Evolutionary conservation across 2,329 filamentous ascomycete species (phyloP), one percentile per base, ranked within the genome.

Genomic region (Arthrobotrys iridis): DNA sequence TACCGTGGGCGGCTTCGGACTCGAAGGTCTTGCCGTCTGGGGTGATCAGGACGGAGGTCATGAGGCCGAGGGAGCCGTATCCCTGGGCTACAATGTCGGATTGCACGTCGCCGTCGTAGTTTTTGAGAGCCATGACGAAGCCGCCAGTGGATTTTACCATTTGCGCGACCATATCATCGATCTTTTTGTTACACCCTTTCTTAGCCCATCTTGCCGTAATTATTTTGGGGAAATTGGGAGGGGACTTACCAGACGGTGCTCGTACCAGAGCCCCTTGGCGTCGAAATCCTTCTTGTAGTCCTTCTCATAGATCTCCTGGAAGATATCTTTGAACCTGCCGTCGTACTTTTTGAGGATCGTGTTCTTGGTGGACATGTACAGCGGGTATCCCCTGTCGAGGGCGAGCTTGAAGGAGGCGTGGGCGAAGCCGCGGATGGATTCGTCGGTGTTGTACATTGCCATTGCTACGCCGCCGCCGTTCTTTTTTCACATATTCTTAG

Each of bases 351-450:
- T 99, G 79, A 99, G 86, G 80, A 99, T 99, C 80, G 95, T 99
- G 88, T 98, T 98, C 91, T 99, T 99, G 84, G 95, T 99, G 88
- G 93, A 97, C 94, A 98, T 96, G 87, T 98, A 99, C 81, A 99
- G 87, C n/a, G 95, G 95, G 79, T 96, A 86, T 77, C 86, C 86
- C 88, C 97, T 95, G 83, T 88, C 86, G 48, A 98, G 85, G 33
- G 95, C 94, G 79, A 97, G 88, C 89, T 97, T 96, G 89, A 99
- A 98, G 79, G 90, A 93, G 77, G 95, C 91, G 82, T 98, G 95
- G 68, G 95, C 95, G 81, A 99, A 99, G 77, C 95, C 95, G 65
- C 86, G 85, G 83, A 99, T 99, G 82, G 91, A 95, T 83, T 97
- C 95, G 81, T 95, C 90, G 24, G 95, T 98, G 88, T 99, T 99